Percentiles rank a stretch among this genome's conserved stretches.
phyloP scores from a whole-genome alignment of 352 stramenopile species.

The Phytophthora ohioensis region DNA sequence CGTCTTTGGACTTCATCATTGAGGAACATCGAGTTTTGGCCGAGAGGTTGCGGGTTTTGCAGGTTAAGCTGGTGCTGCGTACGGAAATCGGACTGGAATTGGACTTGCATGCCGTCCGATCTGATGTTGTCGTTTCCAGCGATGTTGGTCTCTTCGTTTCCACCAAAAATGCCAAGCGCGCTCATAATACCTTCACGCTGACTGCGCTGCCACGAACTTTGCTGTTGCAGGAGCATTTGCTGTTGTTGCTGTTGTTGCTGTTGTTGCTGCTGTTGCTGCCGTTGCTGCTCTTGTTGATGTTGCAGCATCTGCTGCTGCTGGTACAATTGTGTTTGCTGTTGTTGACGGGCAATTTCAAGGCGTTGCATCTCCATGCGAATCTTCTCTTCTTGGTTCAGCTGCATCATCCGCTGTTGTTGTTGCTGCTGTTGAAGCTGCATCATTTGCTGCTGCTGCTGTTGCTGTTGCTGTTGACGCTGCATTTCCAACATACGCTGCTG shows the following conservation, averaged over 20 bases:
- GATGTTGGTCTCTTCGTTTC: constrained; percentile 36
- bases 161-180: constrained; percentile 74
- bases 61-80: constrained; percentile 49
- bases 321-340: constrained; percentile 66
- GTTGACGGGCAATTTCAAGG: constrained; percentile 75
- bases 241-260: constrained; percentile 77
- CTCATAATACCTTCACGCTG: constrained; percentile 86
- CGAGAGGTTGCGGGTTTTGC: constrained; percentile 24
- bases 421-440: constrained; percentile 72
- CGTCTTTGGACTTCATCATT: constrained; percentile 37
- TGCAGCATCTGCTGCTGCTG: constrained; percentile 75
- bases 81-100: constrained; percentile 64
- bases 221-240: constrained; percentile 76
- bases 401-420: constrained; percentile 78
- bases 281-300: constrained; percentile 71
- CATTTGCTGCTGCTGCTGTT: constrained; percentile 65
- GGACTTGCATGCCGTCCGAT: constrained; percentile 47
- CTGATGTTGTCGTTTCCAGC: constrained; percentile 43
- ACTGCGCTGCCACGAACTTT: constrained; percentile 79
- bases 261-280: constrained; percentile 51
- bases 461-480: constrained; percentile 57
- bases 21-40: constrained; percentile 45
- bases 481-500: constrained; percentile 69
- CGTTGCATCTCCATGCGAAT: constrained; percentile 87
- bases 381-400: constrained; percentile 66